These are phyloP conservation scores for Avena sativa DNA, from an alignment of 176 grass and related monocot genomes.

Conservation along the genomic window DNA sequence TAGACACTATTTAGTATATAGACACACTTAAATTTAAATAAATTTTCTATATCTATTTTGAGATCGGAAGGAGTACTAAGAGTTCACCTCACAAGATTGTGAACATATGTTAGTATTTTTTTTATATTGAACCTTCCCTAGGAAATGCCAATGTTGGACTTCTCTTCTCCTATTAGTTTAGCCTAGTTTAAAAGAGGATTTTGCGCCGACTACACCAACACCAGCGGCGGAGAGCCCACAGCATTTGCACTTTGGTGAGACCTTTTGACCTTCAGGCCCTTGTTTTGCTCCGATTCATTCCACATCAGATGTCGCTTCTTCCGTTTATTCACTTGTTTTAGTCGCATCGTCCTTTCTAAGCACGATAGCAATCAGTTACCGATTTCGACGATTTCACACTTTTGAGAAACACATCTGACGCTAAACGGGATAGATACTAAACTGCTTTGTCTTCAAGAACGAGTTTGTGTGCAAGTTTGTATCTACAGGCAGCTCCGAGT, in stretches of 20 bases:
- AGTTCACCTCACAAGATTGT: constrained; percentile 2
- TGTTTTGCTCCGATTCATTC: neutral
- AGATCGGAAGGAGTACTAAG: neutral
- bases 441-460: neutral
- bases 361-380: neutral
- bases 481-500: neutral
- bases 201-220: neutral
- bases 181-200: neutral
- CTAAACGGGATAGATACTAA: neutral
- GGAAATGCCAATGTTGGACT: neutral
- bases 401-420: neutral
- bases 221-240: constrained; percentile 1
- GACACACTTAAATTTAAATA: too few relatives aligned
- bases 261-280: neutral
- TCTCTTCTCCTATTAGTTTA: neutral
- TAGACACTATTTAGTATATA: too few relatives aligned
- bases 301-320: neutral
- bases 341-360: neutral
- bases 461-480: constrained; percentile 3
- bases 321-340: neutral
- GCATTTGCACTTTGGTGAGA: neutral
- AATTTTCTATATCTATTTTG: too few relatives aligned
- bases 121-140: neutral
- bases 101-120: neutral
- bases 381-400: neutral